Conservation (phyloP, 2,329 filamentous ascomycete species). For the Fusarium sp. region DNA sequence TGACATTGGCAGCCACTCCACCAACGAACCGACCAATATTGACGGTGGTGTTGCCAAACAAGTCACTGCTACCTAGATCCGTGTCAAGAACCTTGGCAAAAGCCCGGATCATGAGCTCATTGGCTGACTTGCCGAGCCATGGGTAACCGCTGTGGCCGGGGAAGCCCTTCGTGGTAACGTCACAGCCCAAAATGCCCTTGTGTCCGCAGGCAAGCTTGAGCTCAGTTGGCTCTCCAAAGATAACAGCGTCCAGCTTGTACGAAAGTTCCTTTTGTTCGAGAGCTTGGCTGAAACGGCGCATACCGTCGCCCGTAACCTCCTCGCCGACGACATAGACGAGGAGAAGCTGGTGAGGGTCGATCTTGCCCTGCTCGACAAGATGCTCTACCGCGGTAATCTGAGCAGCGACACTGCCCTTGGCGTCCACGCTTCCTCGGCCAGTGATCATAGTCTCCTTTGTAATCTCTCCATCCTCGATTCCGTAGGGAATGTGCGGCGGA, state of each 20-base stretch:
- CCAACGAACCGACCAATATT: conserved; percentile 86
- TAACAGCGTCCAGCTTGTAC: conserved; percentile 73
- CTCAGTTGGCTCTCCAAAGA: conserved; percentile 96
- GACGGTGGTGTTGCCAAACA: conserved; percentile 89
- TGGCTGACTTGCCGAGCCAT: conserved; percentile 88
- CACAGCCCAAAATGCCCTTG: conserved; percentile 84
- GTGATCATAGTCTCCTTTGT: conserved; percentile 69
- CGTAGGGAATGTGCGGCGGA: conserved; percentile 80
- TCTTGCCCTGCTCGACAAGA: conserved; percentile 61
- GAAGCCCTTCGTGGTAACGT: conserved; percentile 78
- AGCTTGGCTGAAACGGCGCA: conserved; percentile 70
- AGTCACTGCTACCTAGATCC: conserved; percentile 80
- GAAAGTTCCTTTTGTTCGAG: conserved; percentile 54
- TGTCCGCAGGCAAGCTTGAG: conserved; percentile 90
- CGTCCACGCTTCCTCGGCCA: conserved; percentile 82
- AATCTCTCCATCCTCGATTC: conserved; percentile 64
- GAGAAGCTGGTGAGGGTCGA: conserved; percentile 67
- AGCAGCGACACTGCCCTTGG: conserved; percentile 79
- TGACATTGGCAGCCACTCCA: conserved; percentile 90
- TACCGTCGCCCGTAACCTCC: conserved; percentile 85
- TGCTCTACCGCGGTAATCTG: conserved; percentile 78
- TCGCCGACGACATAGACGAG: conserved; percentile 85
- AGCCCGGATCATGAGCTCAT: conserved; percentile 83
- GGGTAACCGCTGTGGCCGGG: conserved; percentile 94
- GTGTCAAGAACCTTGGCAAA: conserved; percentile 76